Conservation (phyloP, 441 rosid species). For the Pelargonium exstipulatum region DNA sequence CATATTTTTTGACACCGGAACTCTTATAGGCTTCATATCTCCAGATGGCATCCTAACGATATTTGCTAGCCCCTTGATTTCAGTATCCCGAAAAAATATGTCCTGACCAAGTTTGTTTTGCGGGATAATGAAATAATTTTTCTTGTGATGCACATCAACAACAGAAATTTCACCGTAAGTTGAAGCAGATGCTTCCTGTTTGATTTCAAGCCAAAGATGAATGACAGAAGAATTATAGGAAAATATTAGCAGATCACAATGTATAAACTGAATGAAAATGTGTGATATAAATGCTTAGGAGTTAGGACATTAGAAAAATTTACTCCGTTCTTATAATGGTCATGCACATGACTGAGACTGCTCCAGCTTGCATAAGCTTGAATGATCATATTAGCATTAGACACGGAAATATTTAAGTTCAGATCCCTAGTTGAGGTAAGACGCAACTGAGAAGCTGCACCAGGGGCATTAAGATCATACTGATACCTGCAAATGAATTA, state of each 20-base stretch:
- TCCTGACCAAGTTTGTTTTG: slow-evolving; percentile 95
- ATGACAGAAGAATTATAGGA: neutral
- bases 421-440: slow-evolving; percentile 68
- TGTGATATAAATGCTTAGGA: neutral
- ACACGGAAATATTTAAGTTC: slow-evolving; percentile 78
- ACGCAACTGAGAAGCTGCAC: slow-evolving; percentile 82
- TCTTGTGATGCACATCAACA: slow-evolving; percentile 67
- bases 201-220: slow-evolving; percentile 19
- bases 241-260: neutral
- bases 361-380: slow-evolving; percentile 99
- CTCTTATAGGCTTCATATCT: slow-evolving; percentile 72
- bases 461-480: slow-evolving; percentile 66
- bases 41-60: slow-evolving; percentile 87
- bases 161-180: slow-evolving; percentile 48
- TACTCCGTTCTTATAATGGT: slow-evolving; percentile 47
- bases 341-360: slow-evolving; percentile 58
- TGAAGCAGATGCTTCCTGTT: slow-evolving; percentile 54
- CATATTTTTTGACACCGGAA: slow-evolving; percentile 83
- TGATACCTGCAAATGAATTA: slow-evolving; percentile 56
- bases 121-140: slow-evolving; percentile 73
- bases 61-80: slow-evolving; percentile 52
- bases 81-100: slow-evolving; percentile 71
- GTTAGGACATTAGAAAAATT: slow-evolving; percentile 21
- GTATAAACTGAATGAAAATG: neutral
- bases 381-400: slow-evolving; percentile 82